Evolutionary conservation across 169 alveolate genomes (phyloP), one percentile per base, ranked within the genome.

Genomic region (Babesia divergens): DNA sequence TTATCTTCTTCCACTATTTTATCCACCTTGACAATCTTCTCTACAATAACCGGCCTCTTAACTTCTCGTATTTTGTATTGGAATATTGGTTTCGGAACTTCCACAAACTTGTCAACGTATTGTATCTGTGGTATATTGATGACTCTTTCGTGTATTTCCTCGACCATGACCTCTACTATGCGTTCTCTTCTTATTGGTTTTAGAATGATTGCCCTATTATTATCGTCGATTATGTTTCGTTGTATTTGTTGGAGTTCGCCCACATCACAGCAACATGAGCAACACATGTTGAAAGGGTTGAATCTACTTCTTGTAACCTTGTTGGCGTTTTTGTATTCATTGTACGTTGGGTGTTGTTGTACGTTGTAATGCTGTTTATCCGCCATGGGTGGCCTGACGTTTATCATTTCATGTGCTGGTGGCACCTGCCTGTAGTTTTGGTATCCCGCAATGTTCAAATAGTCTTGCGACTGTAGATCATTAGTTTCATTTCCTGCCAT

Each of bases 111-210:
- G 82, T 93, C 97, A 28, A 93, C 92, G 54, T 90, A 92, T 58
- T 93, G 95, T 42, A 92, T 86, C 55, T 91, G 93, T n/a, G 97
- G 97, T 26, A 93, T 95, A 69, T 93, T 92, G 5, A 93, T 86
- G 44, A 93, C 85, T 59, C 89, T 91, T 60, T 93, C 97, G 72
- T 86, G 84, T 16, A 91, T 74, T 59, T 90, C 96, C 53, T 91
- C 95, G 51, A 79, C 84, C 94, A 93, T 74, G 42, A 93, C 94
- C 75, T 92, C 95, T 43, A 93, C 96, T 11, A 90, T 89, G 52
- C 92, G 86, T 54, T 93, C 96, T 86, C 92, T 91, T 37, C 86
- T 72, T 49, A 91, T 58, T n/a, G 92, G 92, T 44, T 86, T 82
- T 28, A 86, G 77, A 16, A 85, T 71, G 49, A 82, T 81, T n/a